Evolutionary conservation across 1,139 yeast genomes (phyloP).

Genomic region (Wickerhamiella pararugosa): DNA sequence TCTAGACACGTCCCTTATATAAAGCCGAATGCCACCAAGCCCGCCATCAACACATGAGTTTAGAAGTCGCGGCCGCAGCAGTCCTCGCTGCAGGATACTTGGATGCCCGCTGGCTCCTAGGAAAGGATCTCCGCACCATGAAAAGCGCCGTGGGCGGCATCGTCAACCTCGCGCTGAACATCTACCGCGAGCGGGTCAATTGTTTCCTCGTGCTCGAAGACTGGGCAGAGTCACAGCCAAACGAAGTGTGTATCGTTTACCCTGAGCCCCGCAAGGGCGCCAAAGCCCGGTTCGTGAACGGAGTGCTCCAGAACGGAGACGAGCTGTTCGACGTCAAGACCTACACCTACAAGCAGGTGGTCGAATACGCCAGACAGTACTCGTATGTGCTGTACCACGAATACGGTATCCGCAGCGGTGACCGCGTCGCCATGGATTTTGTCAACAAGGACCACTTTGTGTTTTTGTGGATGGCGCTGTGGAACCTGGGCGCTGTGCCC

Average conservation of each 20-base stretch:
- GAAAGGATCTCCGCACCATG: constrained; percentile 21
- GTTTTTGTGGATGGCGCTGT: constrained; percentile 67
- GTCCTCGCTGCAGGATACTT: constrained; percentile 21
- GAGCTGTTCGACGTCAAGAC: constrained; percentile 43
- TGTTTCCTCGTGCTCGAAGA: constrained; percentile 53
- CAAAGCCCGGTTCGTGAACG: constrained; percentile 9
- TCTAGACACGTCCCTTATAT: too few relatives aligned
- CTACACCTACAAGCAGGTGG: constrained; percentile 54
- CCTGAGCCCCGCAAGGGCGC: constrained; percentile 35
- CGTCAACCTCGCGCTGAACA: constrained; percentile 15
- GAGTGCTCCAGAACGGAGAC: constrained; percentile 23
- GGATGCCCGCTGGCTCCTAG: constrained; percentile 21
- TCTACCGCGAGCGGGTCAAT: constrained; percentile 37
- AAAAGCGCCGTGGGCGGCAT: constrained; percentile 18
- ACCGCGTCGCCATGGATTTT: constrained; percentile 62
- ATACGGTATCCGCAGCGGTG: constrained; percentile 49
- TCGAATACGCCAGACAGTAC: constrained; percentile 47
- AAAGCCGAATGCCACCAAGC: too few relatives aligned
- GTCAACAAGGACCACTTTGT: constrained; percentile 75
- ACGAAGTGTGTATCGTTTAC: constrained; percentile 42
- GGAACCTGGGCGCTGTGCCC: constrained; percentile 88
- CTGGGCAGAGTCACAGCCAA: constrained; percentile 36
- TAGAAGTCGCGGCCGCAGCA: constrained; percentile 16
- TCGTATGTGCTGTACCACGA: constrained; percentile 50
- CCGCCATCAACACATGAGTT: background rate